Evolutionary conservation across 2,329 filamentous ascomycete genomes (phyloP), one percentile per base, ranked within the genome.

Genomic region (Sarocladium oryzae): DNA sequence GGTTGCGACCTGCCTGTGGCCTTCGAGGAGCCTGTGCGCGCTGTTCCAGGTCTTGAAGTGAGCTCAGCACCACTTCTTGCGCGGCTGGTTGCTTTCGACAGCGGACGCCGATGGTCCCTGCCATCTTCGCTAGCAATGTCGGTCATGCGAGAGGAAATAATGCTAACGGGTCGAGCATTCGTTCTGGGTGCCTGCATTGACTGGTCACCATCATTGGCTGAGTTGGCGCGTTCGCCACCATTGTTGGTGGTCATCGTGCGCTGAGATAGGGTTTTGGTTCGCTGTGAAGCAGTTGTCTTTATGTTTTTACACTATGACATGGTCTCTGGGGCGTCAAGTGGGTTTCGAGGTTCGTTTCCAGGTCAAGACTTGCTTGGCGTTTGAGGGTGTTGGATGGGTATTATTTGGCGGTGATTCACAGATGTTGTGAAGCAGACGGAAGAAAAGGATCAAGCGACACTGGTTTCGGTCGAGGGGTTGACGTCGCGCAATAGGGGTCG

Each of bases 111-210:
- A 18, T 66, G 65, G 32, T 62, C 58, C 30, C 70, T 69, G 35
- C 76, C 78, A 57, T 83, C 78, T 50, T 82, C 77, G 18, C 76
- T 80, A 23, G 70, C 74, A 54, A 82, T 78, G 54, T 84, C 80
- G 28, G 84, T 88, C 77, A 88, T 84, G 54, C 82, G 81, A 53
- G 84, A 87, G 24, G 85, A 88, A 50, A 88, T 85, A 53, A 86
- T 76, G 56, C 84, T 86, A 43, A 81, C 75, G 20, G 79, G 75
- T 28, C 79, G 76, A 53, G 72, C 65, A 37, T 72, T 64, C 61
- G 67, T 67, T 46, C 60, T 65, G 2, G 72, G 68, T 45, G 70
- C 69, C 38, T 70, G 67, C 2, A 72, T 68, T 35, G 59, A 60
- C 18, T 68, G 64, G 50, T 65, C 64, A 35, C 69, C 69, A 49